Evolutionary conservation across 306 rosid genomes (phyloP).

Genomic region (Cicer cuneatum): DNA sequence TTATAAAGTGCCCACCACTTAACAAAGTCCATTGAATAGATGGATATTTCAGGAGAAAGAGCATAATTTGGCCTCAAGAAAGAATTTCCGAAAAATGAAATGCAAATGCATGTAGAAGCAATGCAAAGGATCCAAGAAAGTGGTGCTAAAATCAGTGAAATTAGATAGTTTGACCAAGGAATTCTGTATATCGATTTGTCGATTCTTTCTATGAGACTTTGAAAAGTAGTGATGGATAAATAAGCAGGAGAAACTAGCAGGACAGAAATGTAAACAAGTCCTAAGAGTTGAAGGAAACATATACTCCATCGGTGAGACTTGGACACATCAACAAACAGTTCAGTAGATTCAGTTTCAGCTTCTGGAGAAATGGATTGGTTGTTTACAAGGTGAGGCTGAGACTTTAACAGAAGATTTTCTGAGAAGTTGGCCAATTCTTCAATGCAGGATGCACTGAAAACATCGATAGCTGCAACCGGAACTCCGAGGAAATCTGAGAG

Average conservation of each 20-base stretch:
- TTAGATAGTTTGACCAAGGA: slow-evolving; percentile 54
- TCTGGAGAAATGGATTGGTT: slow-evolving; percentile 51
- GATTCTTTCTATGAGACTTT: slow-evolving; percentile 47
- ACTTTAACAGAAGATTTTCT: slow-evolving; percentile 64
- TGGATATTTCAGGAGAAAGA: slow-evolving; percentile 72
- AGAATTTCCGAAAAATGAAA: slow-evolving; percentile 76
- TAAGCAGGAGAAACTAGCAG: slow-evolving; percentile 74
- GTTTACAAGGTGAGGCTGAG: slow-evolving; percentile 58
- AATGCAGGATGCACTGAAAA: slow-evolving; percentile 86
- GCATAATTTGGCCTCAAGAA: slow-evolving; percentile 89
- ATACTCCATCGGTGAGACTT: slow-evolving; percentile 57
- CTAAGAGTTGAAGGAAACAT: slow-evolving; percentile 63
- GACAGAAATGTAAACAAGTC: slow-evolving; percentile 60
- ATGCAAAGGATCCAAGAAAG: slow-evolving; percentile 95
- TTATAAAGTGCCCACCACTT: slow-evolving; percentile 98
- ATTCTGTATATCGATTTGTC: slow-evolving; percentile 44
- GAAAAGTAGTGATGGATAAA: slow-evolving; percentile 62
- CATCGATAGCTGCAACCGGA: slow-evolving; percentile 84
- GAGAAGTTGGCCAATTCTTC: slow-evolving; percentile 78
- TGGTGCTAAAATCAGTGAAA: slow-evolving; percentile 68
- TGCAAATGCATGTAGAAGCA: slow-evolving; percentile 66
- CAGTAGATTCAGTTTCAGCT: slow-evolving; percentile 53
- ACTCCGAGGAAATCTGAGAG: slow-evolving; percentile 87
- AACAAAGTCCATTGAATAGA: slow-evolving; percentile 75
- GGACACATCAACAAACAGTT: slow-evolving; percentile 58